These are phyloP conservation scores for Avena insularis DNA, from an alignment of 176 grass and related monocot genomes.

Conservation along the genomic window DNA sequence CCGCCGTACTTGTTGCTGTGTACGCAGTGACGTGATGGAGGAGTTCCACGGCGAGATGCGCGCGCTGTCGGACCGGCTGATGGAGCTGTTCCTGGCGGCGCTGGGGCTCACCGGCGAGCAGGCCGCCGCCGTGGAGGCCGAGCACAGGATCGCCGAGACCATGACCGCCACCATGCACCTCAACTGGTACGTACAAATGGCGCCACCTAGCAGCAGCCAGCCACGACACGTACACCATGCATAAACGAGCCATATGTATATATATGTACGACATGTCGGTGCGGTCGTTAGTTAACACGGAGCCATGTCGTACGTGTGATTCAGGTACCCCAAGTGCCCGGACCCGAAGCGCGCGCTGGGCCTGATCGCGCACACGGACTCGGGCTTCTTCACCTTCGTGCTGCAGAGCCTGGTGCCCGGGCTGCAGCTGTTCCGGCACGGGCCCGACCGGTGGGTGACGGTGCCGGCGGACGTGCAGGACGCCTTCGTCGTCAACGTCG, in stretches of 20 bases:
- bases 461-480: conserved; percentile 60
- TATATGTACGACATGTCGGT: neutral
- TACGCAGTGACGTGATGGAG: conserved; percentile 81
- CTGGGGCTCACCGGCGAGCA: conserved; percentile 73
- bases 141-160: conserved; percentile 45
- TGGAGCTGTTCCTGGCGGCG: conserved; percentile 65
- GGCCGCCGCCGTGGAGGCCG: conserved; percentile 40
- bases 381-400: conserved; percentile 89
- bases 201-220: neutral
- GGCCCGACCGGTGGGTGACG: conserved; percentile 67
- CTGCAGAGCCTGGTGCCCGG: conserved; percentile 84
- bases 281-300: neutral
- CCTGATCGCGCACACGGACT: conserved; percentile 93
- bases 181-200: conserved; percentile 52
- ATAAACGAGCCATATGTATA: neutral
- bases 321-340: conserved; percentile 86
- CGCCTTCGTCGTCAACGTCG: conserved; percentile 83
- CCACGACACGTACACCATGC: neutral
- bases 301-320: neutral
- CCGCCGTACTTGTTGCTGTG: neutral
- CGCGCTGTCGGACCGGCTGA: conserved; percentile 55
- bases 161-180: conserved; percentile 66
- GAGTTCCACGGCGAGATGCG: conserved; percentile 85
- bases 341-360: conserved; percentile 88
- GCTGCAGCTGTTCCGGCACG: conserved; percentile 75